A percentile compares a stretch with the other conserved stretches of the same genome.
Evolutionary conservation across 2,329 filamentous ascomycete genomes (phyloP).

Genomic region (Onygena corvina): DNA sequence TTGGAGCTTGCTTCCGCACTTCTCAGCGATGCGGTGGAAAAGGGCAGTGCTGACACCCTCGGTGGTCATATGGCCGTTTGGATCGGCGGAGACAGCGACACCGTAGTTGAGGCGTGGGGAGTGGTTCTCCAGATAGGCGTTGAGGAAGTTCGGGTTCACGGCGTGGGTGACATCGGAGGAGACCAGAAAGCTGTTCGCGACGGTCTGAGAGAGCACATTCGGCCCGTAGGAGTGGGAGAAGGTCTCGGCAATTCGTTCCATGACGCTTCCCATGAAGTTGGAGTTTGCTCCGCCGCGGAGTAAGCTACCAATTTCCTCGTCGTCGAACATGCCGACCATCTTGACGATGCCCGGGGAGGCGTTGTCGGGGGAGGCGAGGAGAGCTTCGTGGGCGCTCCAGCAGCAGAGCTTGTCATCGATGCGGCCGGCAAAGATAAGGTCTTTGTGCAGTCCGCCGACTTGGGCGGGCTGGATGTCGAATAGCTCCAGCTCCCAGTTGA

Average conservation of each 20-base stretch:
- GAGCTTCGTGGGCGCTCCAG: slow-evolving; percentile 74
- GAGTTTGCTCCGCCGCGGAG: slow-evolving; percentile 79
- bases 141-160: slow-evolving; percentile 85
- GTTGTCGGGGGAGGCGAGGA: slow-evolving; percentile 53
- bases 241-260: slow-evolving; percentile 66
- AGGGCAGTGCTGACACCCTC: slow-evolving; percentile 76
- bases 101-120: slow-evolving; percentile 81
- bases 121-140: slow-evolving; percentile 72
- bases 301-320: slow-evolving; percentile 88
- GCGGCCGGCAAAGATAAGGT: slow-evolving; percentile 88
- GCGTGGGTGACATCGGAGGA: slow-evolving; percentile 90
- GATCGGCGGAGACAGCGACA: slow-evolving; percentile 65
- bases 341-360: slow-evolving; percentile 57
- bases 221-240: slow-evolving; percentile 41
- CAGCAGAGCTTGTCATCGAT: slow-evolving; percentile 98
- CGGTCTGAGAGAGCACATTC: slow-evolving; percentile 62
- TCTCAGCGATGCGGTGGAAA: slow-evolving; percentile 64
- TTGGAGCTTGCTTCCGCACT: slow-evolving; percentile 60
- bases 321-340: slow-evolving; percentile 86
- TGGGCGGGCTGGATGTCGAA: slow-evolving; percentile 81
- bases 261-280: slow-evolving; percentile 71
- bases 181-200: slow-evolving; percentile 82
- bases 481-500: slow-evolving; percentile 95
- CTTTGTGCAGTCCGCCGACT: slow-evolving; percentile 72
- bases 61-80: slow-evolving; percentile 93